These are phyloP conservation scores for Ogataea allantospora DNA, from an alignment of 805 yeast species.

Conservation along the genomic window DNA sequence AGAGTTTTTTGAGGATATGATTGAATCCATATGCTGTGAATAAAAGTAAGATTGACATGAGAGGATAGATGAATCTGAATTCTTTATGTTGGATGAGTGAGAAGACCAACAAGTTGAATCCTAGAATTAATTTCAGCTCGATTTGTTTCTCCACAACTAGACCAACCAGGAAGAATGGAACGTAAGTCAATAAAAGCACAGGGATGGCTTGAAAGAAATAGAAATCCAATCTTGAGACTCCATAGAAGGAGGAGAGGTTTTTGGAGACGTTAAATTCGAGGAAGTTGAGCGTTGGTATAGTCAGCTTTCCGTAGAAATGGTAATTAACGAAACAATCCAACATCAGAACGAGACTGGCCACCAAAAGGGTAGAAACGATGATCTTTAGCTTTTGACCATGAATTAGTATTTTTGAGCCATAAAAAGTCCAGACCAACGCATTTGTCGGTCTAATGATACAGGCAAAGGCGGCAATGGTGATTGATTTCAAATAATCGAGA, in stretches of 20 bases:
- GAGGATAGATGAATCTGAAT: conserved; percentile 81
- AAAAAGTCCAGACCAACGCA: conserved; percentile 66
- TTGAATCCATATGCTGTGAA: conserved; percentile 44
- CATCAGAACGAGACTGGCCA: conserved; percentile 27
- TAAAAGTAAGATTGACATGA: conserved; percentile 69
- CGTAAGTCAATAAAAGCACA: conserved; percentile 58
- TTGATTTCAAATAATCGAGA: conserved; percentile 6
- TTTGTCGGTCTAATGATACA: conserved; percentile 86
- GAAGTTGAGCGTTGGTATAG: conserved; percentile 68
- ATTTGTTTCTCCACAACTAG: conserved; percentile 12
- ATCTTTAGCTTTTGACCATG: conserved; percentile 5
- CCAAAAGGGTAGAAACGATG: conserved; percentile 4
- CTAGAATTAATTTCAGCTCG: conserved; percentile 27
- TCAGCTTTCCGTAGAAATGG: conserved; percentile 52
- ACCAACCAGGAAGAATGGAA: conserved; percentile 61
- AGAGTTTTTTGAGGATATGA: conserved; percentile 7
- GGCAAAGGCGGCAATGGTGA: conserved; percentile 55
- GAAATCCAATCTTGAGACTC: conserved; percentile 80
- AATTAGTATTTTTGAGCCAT: conserved; percentile 45
- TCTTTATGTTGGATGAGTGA: conserved; percentile 83
- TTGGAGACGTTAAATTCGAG: conserved; percentile 74
- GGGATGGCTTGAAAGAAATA: conserved; percentile 85
- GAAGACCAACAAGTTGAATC: conserved; percentile 51
- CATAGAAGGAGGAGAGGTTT: conserved; percentile 78
- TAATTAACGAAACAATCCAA: conserved; percentile 52